Conservation (phyloP, 2,329 filamentous ascomycete genomes). For the Fusarium tupiense region DNA sequence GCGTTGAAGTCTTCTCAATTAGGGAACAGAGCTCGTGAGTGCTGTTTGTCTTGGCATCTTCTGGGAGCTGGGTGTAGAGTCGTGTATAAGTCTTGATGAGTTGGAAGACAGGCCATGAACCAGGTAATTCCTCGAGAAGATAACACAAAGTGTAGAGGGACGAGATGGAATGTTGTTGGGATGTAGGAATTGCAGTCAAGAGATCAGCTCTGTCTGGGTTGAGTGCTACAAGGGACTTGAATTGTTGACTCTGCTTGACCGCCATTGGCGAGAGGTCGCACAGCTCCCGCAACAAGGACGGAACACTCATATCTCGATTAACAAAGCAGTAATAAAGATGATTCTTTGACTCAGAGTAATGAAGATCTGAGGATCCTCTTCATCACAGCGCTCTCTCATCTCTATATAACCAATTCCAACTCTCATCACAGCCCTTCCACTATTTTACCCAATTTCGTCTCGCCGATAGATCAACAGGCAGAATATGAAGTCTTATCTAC, state of each 20-base stretch:
- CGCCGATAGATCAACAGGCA: not conserved
- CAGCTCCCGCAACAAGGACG: not conserved
- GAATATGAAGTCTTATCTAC: not conserved
- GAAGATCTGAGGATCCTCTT: not conserved
- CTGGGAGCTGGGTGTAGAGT: not conserved
- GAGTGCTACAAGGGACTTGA: not conserved
- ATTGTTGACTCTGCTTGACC: not conserved
- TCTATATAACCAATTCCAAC: not conserved
- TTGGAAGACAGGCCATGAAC: not conserved
- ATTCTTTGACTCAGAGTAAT: not conserved
- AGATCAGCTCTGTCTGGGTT: not conserved
- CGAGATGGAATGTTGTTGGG: not conserved
- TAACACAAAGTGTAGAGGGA: not conserved
- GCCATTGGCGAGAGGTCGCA: not conserved
- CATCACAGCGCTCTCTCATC: not conserved
- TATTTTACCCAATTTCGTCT: not conserved
- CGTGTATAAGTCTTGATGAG: conserved; percentile 3
- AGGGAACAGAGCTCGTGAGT: not conserved
- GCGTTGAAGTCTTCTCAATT: not conserved
- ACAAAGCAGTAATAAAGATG: not conserved
- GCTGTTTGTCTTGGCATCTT: not conserved
- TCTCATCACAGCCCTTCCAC: not conserved
- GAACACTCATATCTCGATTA: not conserved
- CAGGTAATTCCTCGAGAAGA: not conserved
- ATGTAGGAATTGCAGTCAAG: not conserved